phyloP scores from a whole-genome alignment of 306 rosid genomes.

The Cicer arietinum region DNA sequence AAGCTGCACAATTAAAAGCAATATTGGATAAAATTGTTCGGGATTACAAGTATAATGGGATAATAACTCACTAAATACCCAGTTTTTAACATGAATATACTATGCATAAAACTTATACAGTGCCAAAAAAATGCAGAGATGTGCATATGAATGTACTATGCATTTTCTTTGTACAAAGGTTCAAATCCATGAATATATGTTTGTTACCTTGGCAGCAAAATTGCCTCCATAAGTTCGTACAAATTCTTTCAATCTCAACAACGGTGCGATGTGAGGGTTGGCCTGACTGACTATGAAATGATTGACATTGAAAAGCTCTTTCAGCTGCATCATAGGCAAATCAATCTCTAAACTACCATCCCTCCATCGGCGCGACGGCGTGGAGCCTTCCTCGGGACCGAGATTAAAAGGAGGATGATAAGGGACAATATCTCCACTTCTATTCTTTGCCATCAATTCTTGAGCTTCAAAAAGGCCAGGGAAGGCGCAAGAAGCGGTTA shows the following conservation, averaged over 20 bases:
- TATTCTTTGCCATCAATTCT: conserved; percentile 97
- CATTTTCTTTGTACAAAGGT: conserved; percentile 2
- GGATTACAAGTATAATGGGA: conserved; percentile 2
- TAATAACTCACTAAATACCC: conserved; percentile 11
- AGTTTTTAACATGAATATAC: neutral
- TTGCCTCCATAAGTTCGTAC: conserved; percentile 85
- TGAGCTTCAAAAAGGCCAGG: conserved; percentile 99
- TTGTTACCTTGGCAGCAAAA: conserved; percentile 90
- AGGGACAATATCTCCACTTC: conserved; percentile 94
- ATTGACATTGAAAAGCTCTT: conserved; percentile 93
- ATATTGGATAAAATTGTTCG: conserved; percentile 22
- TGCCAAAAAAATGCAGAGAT: neutral
- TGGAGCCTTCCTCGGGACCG: conserved; percentile 84
- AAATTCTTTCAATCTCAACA: conserved; percentile 82
- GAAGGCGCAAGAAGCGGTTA: conserved; percentile 97
- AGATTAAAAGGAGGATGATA: conserved; percentile 94
- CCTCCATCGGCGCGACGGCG: conserved; percentile 87
- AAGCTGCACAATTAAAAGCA: conserved; percentile 61
- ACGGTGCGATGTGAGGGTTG: conserved; percentile 93
- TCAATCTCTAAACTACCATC: conserved; percentile 98
- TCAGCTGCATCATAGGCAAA: conserved; percentile 95
- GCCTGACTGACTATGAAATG: conserved; percentile 98
- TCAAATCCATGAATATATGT: conserved; percentile 39
- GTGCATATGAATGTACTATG: neutral
- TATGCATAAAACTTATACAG: too few species aligned